phyloP scores from a whole-genome alignment of 495 filamentous ascomycete species.

The Annulohypoxylon maeteangense region DNA sequence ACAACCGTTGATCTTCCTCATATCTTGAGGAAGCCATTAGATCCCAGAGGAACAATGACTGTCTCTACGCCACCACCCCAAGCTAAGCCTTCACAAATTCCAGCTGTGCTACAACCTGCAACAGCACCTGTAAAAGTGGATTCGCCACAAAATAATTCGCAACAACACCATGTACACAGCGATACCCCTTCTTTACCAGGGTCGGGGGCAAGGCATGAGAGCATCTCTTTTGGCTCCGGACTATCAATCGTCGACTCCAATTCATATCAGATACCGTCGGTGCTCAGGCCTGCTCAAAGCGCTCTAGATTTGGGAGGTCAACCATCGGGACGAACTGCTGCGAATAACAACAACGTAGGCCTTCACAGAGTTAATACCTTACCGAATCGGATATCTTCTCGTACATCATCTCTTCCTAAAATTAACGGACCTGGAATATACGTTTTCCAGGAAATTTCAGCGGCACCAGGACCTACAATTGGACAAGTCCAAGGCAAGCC shows the following conservation, averaged over 20 bases:
- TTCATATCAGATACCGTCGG: constrained; percentile 45
- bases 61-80: constrained; percentile 8
- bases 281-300: constrained; percentile 50
- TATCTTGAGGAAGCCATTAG: constrained; percentile 29
- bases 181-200: constrained; percentile 13
- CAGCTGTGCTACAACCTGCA: constrained; percentile 33
- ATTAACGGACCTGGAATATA: constrained; percentile 35
- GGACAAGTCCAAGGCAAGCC: constrained; percentile 19
- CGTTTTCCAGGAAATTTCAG: constrained; percentile 30
- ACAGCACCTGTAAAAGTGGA: constrained; percentile 2
- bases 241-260: neutral
- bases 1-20: constrained; percentile 6
- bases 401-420: constrained; percentile 22
- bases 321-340: neutral
- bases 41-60: constrained; percentile 11
- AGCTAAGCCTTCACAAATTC: constrained; percentile 9
- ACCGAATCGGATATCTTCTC: constrained; percentile 14
- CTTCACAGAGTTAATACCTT: constrained; percentile 39
- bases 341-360: constrained; percentile 12
- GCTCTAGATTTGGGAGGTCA: constrained; percentile 3
- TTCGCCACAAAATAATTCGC: constrained; percentile 11
- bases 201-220: constrained; percentile 41
- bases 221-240: constrained; percentile 23
- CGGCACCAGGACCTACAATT: neutral
- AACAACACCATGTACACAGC: neutral